phyloP scores from a whole-genome alignment of 2,329 filamentous ascomycete genomes.

The Aspergillus sp. region DNA sequence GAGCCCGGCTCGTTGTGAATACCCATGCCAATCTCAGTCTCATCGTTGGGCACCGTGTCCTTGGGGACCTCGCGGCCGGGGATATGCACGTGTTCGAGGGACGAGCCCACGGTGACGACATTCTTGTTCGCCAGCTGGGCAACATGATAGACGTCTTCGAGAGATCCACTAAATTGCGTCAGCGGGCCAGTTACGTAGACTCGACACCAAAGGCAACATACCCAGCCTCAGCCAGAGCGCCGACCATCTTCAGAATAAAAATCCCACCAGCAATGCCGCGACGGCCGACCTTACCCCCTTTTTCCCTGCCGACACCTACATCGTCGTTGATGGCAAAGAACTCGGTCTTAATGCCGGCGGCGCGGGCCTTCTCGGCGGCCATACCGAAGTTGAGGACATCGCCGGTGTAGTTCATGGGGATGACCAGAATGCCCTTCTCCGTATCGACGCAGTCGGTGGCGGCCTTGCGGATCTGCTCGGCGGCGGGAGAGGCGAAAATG shows the following conservation, averaged over 20 bases:
- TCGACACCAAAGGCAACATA: conserved; percentile 20
- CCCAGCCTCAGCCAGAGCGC: conserved; percentile 69
- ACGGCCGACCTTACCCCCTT: conserved; percentile 83
- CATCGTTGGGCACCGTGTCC: conserved; percentile 42
- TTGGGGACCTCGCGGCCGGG: conserved; percentile 59
- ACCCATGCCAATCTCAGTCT: conserved; percentile 63
- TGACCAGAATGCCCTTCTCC: conserved; percentile 68
- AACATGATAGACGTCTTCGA: conserved; percentile 63
- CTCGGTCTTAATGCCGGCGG: conserved; percentile 65
- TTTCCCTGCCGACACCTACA: conserved; percentile 71
- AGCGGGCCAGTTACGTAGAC: not conserved
- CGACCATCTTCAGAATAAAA: conserved; percentile 80
- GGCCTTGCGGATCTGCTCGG: conserved; percentile 71
- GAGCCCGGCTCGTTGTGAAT: conserved; percentile 59
- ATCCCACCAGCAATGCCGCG: conserved; percentile 87
- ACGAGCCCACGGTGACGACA: conserved; percentile 75
- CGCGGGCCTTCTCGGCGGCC: conserved; percentile 83
- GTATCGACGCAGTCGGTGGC: conserved; percentile 64
- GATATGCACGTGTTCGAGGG: conserved; percentile 84
- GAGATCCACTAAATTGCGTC: conserved; percentile 30
- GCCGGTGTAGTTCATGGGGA: conserved; percentile 91
- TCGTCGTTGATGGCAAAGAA: conserved; percentile 92
- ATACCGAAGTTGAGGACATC: conserved; percentile 89
- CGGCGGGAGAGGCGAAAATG: conserved; percentile 72
- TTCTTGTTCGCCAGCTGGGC: conserved; percentile 65